Evolutionary conservation across 2,329 filamentous ascomycete genomes (phyloP), one percentile per base, ranked within the genome.

Genomic region (Triangularia setosa): DNA sequence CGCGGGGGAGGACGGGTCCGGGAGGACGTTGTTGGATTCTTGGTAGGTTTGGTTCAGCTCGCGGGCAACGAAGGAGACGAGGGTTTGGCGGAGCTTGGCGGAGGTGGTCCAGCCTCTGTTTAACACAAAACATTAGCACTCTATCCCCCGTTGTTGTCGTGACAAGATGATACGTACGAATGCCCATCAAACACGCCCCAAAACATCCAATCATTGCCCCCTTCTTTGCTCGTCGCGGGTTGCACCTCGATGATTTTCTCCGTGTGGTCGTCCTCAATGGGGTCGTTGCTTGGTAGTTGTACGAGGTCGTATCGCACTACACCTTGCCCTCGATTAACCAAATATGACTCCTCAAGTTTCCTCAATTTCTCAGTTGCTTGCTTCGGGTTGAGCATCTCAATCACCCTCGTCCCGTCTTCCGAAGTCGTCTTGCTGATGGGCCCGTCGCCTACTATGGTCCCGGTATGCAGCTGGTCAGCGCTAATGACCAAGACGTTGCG

Each of bases 161-260:
- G 40, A 2, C 12, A 27, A 12, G 8, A 25, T 8, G n/a, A 60
- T 66, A 84, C 85, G 77, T 80, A 94, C 92, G 91, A 92, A 78
- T 99, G 95, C 0, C 95, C 95, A 74, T 99, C 95, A 77, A 98
- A 99, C 18, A 99, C 93, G 64, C 93, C 95, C 95, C 96, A 99
- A 77, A 99, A 99, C 93, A 98, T 98, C 95, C 95, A 99, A 77
- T 99, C 96, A 67, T 86, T 91, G 65, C 83, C 87, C 18, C 82
- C 69, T 16, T 73, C 72, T 24, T 72, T 73, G 33, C 68, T 72
- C 78, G 74, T 84, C 78, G 72, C 84, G 61, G 84, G 83, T 4
- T 92, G 90, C 8, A 97, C 87, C 77, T 98, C 92, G 56, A 99
- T 92, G 72, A 98, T 97, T 84, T 97, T 96, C 80, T 99, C 95